Evolutionary conservation across 805 yeast genomes (phyloP).

Genomic region (Candida takata): DNA sequence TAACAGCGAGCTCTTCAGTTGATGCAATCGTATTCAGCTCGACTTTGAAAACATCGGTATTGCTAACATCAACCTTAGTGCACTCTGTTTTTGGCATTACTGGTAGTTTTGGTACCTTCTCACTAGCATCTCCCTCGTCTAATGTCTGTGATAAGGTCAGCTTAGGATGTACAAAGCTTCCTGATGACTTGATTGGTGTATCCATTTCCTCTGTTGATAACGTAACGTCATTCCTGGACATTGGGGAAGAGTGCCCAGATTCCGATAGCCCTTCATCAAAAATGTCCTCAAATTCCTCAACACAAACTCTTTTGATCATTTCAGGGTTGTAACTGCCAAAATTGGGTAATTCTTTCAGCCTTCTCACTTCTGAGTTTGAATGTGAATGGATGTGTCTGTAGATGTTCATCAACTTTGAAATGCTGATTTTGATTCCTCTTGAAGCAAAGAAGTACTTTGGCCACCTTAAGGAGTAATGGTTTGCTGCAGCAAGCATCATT

Average conservation of each 20-base stretch:
- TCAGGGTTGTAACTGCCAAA: background rate
- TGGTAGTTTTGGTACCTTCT: too few species aligned
- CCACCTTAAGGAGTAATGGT: conserved; percentile 2
- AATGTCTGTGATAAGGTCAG: too few species aligned
- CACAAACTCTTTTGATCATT: background rate
- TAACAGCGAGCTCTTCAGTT: too few species aligned
- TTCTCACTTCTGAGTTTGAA: background rate
- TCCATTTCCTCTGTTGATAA: background rate
- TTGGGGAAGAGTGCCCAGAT: too few species aligned
- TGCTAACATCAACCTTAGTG: too few species aligned
- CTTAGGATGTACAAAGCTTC: too few species aligned
- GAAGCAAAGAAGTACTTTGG: conserved; percentile 13
- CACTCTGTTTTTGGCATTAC: too few species aligned
- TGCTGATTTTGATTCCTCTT: background rate
- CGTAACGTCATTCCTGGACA: background rate
- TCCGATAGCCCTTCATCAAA: background rate
- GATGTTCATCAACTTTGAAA: conserved; percentile 1
- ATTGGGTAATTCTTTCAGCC: background rate
- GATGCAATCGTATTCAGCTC: too few species aligned
- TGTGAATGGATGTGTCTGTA: conserved; percentile 1
- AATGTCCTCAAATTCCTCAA: conserved; percentile 2
- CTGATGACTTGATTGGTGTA: too few species aligned
- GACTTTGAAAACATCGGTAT: too few species aligned
- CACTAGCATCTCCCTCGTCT: too few species aligned
- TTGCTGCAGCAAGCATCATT: conserved; percentile 4